Percentiles rank a stretch among this genome's conserved stretches.
Evolutionary conservation across 768 basidiomycete species (phyloP).

Genomic region (Trametes punicea): DNA sequence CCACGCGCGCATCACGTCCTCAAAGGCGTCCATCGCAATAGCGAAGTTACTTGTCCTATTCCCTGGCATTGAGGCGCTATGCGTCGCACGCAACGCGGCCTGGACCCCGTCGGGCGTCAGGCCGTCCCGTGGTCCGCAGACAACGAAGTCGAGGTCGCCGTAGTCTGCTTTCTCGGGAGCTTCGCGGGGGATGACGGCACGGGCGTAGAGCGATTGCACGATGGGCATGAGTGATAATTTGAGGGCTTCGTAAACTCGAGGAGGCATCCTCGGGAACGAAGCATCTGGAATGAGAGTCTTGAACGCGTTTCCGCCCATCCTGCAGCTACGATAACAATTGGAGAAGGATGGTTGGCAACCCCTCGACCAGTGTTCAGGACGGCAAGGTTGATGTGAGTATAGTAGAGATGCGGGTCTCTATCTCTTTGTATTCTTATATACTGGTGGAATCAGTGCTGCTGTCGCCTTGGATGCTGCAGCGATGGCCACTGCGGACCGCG

Average conservation of each 20-base stretch:
- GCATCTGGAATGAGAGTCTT: constrained; percentile 37
- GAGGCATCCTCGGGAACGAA: constrained; percentile 62
- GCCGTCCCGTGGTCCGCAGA: constrained; percentile 40
- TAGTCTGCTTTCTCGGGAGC: constrained; percentile 63
- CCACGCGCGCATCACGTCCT: constrained; percentile 36
- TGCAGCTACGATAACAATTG: not conserved
- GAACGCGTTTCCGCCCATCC: constrained; percentile 78
- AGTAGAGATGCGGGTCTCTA: too few relatives aligned
- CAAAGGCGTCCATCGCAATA: constrained; percentile 38
- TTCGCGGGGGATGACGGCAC: constrained; percentile 56
- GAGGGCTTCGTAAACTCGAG: constrained; percentile 46
- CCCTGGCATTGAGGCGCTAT: constrained; percentile 45
- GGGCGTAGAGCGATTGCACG: constrained; percentile 44
- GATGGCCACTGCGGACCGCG: too few relatives aligned
- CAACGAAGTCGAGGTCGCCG: constrained; percentile 71
- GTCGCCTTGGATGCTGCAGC: too few relatives aligned
- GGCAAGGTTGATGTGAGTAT: too few relatives aligned
- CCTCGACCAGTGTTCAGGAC: too few relatives aligned
- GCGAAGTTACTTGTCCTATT: constrained; percentile 66
- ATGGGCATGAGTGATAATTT: constrained; percentile 44
- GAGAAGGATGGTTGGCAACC: too few relatives aligned
- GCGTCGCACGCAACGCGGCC: constrained; percentile 43
- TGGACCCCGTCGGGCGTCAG: constrained; percentile 26
- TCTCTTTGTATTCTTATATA: too few relatives aligned
- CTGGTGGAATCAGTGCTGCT: too few relatives aligned